Evolutionary conservation across 2,329 filamentous ascomycete genomes (phyloP), one percentile per base, ranked within the genome.

Genomic region (Claviceps cyperi): DNA sequence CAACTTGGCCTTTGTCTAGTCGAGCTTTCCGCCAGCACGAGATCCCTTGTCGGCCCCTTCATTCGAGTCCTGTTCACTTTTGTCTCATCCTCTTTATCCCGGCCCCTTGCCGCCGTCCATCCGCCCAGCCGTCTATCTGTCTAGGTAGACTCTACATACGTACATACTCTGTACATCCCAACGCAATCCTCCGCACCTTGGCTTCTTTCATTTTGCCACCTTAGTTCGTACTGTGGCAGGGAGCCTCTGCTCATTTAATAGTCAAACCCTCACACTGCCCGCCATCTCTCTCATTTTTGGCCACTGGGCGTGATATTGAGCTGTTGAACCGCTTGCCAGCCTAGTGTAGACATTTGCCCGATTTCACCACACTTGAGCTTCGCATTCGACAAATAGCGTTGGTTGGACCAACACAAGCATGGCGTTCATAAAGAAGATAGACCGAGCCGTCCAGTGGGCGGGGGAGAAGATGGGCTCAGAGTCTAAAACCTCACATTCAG

Each of bases 361-460:
- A 24, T 15, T 9, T 13, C 13, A 22, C 3, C 22, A 17, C 17
- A 17, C 36, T 28, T 15, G n/a, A 24, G 11, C 21, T 28, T n/a
- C 35, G n/a, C 43, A 46, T 44, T 35, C 40, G n/a, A 24, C 19
- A 35, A 39, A n/a, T 3, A 15, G 11, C 11, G 5, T 35, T 43
- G 4, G 24, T 15, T 21, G 2, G 14, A n/a, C 41, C 3, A 15
- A 37, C 41, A 46, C 44, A 39, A 64, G 43, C 36, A 79, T 78
- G 76, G 69, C 74, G 59, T 71, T 80, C 60, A 75, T 72, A 69
- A 95, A 94, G 75, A 95, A 94, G 66, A 81, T 97, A 64, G 91
- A 90, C 70, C 84, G 91, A 63, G 83, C 94, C 74, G 94, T 91
- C 73, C 91, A 97, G 83, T 97, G 91, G 91, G 88, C 90, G 38